phyloP scores from a whole-genome alignment of 2,329 filamentous ascomycete species.

The Penicillium sp. region DNA sequence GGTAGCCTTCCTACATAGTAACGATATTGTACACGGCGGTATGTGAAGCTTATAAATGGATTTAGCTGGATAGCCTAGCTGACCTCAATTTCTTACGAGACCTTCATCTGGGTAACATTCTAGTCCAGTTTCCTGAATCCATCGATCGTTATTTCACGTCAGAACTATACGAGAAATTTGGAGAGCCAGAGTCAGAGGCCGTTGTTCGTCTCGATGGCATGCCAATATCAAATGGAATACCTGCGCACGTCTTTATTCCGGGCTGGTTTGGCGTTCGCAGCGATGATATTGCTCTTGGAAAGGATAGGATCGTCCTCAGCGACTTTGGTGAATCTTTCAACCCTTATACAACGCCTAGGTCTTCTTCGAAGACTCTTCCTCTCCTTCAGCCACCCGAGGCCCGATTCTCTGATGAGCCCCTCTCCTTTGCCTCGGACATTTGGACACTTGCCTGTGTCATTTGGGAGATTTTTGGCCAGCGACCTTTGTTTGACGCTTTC shows the following conservation, averaged over 20 bases:
- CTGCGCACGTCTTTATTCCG: slow-evolving; percentile 12
- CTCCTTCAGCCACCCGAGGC: too few species aligned
- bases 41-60: slow-evolving; percentile 8
- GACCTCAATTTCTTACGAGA: slow-evolving; percentile 13
- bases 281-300: slow-evolving; percentile 18
- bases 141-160: slow-evolving; percentile 5
- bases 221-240: slow-evolving; percentile 19
- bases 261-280: slow-evolving; percentile 15
- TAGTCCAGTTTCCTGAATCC: slow-evolving; percentile 15
- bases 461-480: too few species aligned
- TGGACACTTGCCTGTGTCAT: too few species aligned
- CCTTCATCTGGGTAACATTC: slow-evolving; percentile 26
- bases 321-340: slow-evolving; percentile 32
- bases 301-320: slow-evolving; percentile 23
- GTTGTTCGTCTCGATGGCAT: slow-evolving; percentile 24
- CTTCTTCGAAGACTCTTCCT: slow-evolving; percentile 24
- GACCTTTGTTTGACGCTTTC: too few species aligned
- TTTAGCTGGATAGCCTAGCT: slow-evolving; percentile 1
- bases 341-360: slow-evolving; percentile 9
- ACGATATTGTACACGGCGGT: slow-evolving; percentile 27
- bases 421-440: too few species aligned
- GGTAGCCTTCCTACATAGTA: slow-evolving; percentile 24
- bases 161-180: slow-evolving; percentile 23
- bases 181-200: slow-evolving; percentile 19
- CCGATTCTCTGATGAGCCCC: too few species aligned